These are phyloP conservation scores for Rubroshorea leprosula DNA, from an alignment of 345 rosid species.

Conservation along the genomic window DNA sequence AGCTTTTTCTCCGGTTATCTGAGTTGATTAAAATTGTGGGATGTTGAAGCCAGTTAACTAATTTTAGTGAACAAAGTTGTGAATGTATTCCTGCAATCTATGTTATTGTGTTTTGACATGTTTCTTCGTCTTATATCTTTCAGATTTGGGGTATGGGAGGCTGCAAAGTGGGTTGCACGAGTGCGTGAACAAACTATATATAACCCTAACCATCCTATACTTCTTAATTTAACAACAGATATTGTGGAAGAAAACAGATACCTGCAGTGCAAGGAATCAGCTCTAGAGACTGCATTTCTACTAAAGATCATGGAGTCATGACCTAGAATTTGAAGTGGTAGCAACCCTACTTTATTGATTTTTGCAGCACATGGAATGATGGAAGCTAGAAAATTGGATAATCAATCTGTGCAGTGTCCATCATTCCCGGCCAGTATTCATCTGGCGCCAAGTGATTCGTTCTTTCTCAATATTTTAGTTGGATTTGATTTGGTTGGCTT, in stretches of 20 bases:
- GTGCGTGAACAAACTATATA: conserved; percentile 67
- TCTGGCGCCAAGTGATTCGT: not conserved
- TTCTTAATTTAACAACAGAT: conserved; percentile 68
- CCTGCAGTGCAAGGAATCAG: conserved; percentile 67
- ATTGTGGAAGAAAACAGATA: conserved; percentile 86
- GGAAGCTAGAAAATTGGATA: not conserved
- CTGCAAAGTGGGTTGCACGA: conserved; percentile 83
- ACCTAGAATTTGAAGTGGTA: no score
- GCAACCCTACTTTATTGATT: not conserved
- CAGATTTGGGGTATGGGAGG: conserved; percentile 97
- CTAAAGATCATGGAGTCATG: conserved; percentile 58
- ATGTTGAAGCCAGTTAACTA: no score
- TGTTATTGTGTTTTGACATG: not conserved
- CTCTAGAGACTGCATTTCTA: conserved; percentile 73
- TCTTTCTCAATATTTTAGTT: conserved; percentile 2
- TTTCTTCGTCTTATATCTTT: not conserved
- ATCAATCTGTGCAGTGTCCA: not conserved
- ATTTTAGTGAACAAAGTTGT: no score
- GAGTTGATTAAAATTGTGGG: not conserved
- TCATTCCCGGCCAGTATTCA: not conserved
- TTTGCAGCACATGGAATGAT: not conserved
- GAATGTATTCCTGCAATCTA: no score
- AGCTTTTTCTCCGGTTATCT: not conserved
- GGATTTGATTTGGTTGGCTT: conserved; percentile 1
- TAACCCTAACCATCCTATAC: conserved; percentile 57